Conservation (phyloP, 2,329 filamentous ascomycete species). For the Cladophialophora carrionii region DNA sequence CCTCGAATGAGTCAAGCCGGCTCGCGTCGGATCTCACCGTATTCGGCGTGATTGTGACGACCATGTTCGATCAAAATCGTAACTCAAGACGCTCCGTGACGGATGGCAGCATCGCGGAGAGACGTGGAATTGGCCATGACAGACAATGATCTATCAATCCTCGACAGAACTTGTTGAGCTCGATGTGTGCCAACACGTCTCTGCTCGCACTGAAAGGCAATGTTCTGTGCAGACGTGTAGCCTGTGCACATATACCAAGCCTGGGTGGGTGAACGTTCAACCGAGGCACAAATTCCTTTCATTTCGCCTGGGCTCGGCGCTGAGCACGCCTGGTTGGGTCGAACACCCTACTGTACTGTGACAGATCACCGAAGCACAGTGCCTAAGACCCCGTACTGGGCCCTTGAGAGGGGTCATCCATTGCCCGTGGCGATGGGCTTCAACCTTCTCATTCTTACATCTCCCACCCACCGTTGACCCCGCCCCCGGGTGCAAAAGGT, state of each 20-base stretch:
- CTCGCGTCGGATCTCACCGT: not conserved
- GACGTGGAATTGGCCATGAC: not conserved
- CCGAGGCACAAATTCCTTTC: not conserved
- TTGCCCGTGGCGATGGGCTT: not conserved
- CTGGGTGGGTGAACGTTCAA: not conserved
- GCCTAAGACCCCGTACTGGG: not conserved
- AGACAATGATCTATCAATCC: not conserved
- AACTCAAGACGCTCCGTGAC: not conserved
- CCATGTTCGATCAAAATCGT: not conserved
- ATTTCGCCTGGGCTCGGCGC: not conserved
- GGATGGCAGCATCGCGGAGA: not conserved
- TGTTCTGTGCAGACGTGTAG: not conserved
- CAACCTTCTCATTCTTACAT: slow-evolving; percentile 15
- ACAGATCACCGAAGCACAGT: not conserved
- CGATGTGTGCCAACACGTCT: not conserved
- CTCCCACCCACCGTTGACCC: slow-evolving; percentile 30
- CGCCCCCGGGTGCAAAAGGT: slow-evolving; percentile 31
- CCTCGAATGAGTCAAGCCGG: not conserved
- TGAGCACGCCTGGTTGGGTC: not conserved
- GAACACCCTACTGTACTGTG: not conserved
- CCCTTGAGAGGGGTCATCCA: not conserved
- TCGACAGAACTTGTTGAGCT: not conserved
- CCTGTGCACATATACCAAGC: not conserved
- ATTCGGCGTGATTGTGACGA: not conserved
- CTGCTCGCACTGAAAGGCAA: not conserved